Evolutionary conservation across 331 rosid genomes (phyloP), one percentile per base, ranked within the genome.

Genomic region (Phaseolus coccineus): DNA sequence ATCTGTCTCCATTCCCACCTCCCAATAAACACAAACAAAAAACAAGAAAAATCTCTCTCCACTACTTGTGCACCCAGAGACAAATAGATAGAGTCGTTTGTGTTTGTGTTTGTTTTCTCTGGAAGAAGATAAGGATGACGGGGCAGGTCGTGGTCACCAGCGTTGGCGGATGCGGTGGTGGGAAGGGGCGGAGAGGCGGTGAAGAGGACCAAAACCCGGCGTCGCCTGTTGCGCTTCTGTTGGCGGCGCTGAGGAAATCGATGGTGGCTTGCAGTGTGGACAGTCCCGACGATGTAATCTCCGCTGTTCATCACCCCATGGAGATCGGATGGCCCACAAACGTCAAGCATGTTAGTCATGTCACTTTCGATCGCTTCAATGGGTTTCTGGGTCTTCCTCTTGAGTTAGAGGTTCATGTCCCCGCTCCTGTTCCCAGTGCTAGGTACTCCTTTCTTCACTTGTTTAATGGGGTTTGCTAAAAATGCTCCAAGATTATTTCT

Each of bases 241-340:
- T 93, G 58, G 87, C 94, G 8, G 98, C 97, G 8, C 72, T 91
- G 15, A 93, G 96, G 69, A 96, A 96, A 76, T 96, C 99, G 1
- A 88, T 96, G 99, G 97, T 96, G 52, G 86, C 96, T 0, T 96
- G 97, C 76, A 86, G 93, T 2, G 98, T 93, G 16, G 97, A 95
- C 50, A 80, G 88, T 9, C 82, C 90, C 8, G 92, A 96, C 2
- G 98, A 93, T 31, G 92, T 93, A 1, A 89, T 91, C 78, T 91
- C 97, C 12, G 14, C 96, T 65, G 93, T 91, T 5, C 89, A 91
- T 58, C 89, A 91, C 46, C 89, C 83, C 19, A 89, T 90, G 92
- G 98, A 95, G 77, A 95, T 95, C 48, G 99, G 98, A 16, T 91
- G 99, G 96, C 99, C 99, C 10, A 95, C 98, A 0, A 87, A 95